Conservation (phyloP, 345 rosid genomes). For the Cardiospermum halicacabum region DNA sequence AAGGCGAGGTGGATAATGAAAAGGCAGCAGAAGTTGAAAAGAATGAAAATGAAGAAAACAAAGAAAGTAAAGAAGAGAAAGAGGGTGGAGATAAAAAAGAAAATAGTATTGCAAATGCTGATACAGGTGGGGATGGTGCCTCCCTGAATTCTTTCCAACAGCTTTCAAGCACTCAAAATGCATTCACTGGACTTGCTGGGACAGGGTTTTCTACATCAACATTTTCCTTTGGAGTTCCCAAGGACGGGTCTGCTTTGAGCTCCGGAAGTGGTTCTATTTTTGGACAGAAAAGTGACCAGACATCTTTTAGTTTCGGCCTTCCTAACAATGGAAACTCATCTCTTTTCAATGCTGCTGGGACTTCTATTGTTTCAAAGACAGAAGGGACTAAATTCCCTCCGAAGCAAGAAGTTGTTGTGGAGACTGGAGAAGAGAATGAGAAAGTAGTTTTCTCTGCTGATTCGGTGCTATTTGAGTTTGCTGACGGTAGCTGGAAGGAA, state of each 20-base stretch:
- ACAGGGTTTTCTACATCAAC: constrained; percentile 70
- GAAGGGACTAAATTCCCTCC: constrained; percentile 59
- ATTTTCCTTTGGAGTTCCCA: constrained; percentile 62
- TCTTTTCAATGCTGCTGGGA: constrained; percentile 41
- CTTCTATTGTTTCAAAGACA: constrained; percentile 49
- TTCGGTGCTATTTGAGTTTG: constrained; percentile 66
- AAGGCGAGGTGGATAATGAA: constrained; percentile 33
- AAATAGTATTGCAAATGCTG: constrained; percentile 31
- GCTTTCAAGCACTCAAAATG: constrained; percentile 91
- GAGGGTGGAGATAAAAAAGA: constrained; percentile 28
- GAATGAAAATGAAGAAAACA: constrained; percentile 21
- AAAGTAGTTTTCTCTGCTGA: constrained; percentile 69
- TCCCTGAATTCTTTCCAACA: constrained; percentile 81
- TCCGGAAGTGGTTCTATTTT: constrained; percentile 37
- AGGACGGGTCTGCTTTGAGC: constrained; percentile 46
- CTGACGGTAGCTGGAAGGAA: constrained; percentile 85
- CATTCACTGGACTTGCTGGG: constrained; percentile 90
- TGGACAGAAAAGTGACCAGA: constrained; percentile 23
- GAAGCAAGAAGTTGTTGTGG: constrained; percentile 74
- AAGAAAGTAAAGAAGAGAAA: constrained; percentile 30
- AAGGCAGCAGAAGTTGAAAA: constrained; percentile 32
- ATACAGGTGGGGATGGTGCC: constrained; percentile 40
- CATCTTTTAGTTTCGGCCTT: constrained; percentile 50
- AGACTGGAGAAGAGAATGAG: constrained; percentile 97
- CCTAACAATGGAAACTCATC: constrained; percentile 60